Conservation (phyloP, 2,329 filamentous ascomycete genomes). For the Parascedosporium putredinis region DNA sequence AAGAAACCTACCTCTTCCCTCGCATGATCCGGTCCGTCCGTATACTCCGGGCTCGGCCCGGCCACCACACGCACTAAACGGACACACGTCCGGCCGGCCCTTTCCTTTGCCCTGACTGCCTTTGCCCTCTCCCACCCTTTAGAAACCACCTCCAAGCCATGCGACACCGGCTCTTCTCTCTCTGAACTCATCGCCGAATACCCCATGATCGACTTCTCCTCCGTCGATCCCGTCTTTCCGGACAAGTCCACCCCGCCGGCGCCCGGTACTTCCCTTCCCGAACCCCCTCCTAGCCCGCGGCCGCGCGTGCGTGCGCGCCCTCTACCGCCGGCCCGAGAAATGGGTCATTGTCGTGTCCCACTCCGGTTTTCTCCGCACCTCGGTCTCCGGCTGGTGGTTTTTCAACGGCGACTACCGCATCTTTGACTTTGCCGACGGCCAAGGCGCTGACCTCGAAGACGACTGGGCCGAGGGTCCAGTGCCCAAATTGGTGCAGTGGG, state of each 20-base stretch:
- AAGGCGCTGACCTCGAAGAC: conserved; percentile 6
- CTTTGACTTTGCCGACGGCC: conserved; percentile 38
- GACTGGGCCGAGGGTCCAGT: conserved; percentile 16
- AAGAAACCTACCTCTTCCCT: conserved; percentile 7
- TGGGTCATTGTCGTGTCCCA: conserved; percentile 56
- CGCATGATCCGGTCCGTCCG: background rate
- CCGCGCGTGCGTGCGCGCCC: conserved; percentile 34
- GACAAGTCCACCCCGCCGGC: conserved; percentile 45
- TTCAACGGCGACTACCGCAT: conserved; percentile 56
- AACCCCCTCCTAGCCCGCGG: conserved; percentile 43
- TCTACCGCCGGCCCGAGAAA: conserved; percentile 46
- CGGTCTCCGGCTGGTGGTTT: conserved; percentile 43
- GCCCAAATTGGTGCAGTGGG: conserved; percentile 33
- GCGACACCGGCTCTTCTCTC: conserved; percentile 48
- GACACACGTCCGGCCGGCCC: background rate
- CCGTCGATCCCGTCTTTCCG: conserved; percentile 49
- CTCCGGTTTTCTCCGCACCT: conserved; percentile 50
- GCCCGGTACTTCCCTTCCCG: conserved; percentile 42
- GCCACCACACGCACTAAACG: too few relatives aligned
- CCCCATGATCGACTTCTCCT: conserved; percentile 44
- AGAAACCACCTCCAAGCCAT: conserved; percentile 47
- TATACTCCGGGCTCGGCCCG: too few relatives aligned
- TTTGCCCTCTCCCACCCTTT: background rate
- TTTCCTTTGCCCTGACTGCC: background rate
- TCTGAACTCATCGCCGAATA: conserved; percentile 35